phyloP scores from a whole-genome alignment of 257 asterid genomes.

The Echium plantagineum region DNA sequence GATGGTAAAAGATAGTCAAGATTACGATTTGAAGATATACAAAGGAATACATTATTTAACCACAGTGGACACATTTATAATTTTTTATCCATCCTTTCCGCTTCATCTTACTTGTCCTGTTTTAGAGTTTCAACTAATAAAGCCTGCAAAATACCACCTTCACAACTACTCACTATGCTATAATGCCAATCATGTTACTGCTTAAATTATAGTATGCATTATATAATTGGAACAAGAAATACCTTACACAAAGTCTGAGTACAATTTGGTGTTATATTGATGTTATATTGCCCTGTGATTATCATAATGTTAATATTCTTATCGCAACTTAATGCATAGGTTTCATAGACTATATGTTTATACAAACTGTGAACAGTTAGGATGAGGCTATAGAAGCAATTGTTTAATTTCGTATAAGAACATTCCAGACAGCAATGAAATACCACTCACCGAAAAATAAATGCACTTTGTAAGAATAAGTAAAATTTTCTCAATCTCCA shows the following conservation, averaged over 20 bases:
- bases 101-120: background rate
- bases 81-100: background rate
- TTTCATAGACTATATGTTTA: no score
- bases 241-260: no score
- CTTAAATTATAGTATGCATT: no score
- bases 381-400: background rate
- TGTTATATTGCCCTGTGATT: no score
- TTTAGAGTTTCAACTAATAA: no score
- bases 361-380: background rate
- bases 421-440: background rate
- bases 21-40: background rate
- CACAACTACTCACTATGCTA: no score
- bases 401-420: background rate
- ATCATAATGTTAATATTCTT: no score
- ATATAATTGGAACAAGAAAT: no score
- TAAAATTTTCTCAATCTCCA: slow-evolving; percentile 20
- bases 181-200: no score
- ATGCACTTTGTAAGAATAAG: slow-evolving; percentile 28
- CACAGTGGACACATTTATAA: background rate
- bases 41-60: background rate
- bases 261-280: no score
- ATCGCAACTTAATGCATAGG: no score
- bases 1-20: background rate
- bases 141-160: no score
- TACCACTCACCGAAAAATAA: slow-evolving; percentile 26